These are phyloP conservation scores for Carallia pectinifolia DNA, from an alignment of 345 rosid genomes.

Conservation along the genomic window DNA sequence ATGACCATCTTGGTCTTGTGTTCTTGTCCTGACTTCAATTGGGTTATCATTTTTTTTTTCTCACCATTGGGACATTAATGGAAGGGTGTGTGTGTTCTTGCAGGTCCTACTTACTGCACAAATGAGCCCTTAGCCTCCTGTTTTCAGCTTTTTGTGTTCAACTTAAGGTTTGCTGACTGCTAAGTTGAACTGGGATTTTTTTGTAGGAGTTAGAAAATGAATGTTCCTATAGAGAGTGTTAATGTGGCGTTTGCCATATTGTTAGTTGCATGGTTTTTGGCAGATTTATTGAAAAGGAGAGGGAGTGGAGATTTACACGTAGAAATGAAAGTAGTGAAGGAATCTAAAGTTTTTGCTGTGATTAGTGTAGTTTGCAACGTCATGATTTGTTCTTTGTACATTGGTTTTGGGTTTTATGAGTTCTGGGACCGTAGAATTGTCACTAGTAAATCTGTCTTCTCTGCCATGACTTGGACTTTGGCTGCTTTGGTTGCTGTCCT, in stretches of 20 bases:
- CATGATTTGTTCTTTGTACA: conserved; percentile 24
- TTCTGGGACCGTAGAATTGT: conserved; percentile 24
- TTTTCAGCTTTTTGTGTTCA: not conserved
- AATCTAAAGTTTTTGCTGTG: not conserved
- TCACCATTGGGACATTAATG: not conserved
- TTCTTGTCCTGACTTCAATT: not conserved
- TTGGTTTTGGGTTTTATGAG: conserved; percentile 37
- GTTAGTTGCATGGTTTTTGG: conserved; percentile 28
- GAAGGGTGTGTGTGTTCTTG: not conserved
- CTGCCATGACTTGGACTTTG: conserved; percentile 39
- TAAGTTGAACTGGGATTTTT: conserved; percentile 6
- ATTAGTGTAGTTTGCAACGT: conserved; percentile 28
- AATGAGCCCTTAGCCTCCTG: not conserved
- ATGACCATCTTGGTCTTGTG: not conserved
- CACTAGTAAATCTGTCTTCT: conserved; percentile 18
- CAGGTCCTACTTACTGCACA: conserved; percentile 11
- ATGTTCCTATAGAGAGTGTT: conserved; percentile 17
- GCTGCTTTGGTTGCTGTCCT: conserved; percentile 31
- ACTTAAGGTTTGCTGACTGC: not conserved
- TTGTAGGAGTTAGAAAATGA: conserved; percentile 8
- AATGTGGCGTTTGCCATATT: conserved; percentile 29
- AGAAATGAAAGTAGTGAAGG: not conserved
- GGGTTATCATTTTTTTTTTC: conserved; percentile 12
- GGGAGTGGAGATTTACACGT: not conserved
- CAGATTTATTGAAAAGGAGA: conserved; percentile 25